Conservation (phyloP, 1,139 yeast genomes). For the Magnusiomyces fungicola region DNA sequence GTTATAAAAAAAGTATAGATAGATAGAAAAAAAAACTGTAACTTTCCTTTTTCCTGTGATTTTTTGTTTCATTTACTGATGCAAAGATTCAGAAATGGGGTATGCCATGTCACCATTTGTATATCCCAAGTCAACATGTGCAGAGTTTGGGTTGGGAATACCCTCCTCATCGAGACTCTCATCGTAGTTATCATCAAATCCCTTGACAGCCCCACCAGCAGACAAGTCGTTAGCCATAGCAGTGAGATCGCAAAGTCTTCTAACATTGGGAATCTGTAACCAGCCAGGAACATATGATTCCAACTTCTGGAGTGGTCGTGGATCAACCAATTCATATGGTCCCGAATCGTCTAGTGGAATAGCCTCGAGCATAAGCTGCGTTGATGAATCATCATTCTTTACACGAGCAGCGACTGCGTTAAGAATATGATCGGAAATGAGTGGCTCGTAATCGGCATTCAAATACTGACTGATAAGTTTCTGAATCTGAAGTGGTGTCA, state of each 20-base stretch:
- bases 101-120: not conserved
- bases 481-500: conserved; percentile 91
- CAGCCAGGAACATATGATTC: conserved; percentile 97
- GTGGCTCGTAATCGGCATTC: conserved; percentile 93
- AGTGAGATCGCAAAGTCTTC: conserved; percentile 83
- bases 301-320: conserved; percentile 80
- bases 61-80: not conserved
- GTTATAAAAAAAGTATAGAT: too few species aligned
- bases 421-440: conserved; percentile 77
- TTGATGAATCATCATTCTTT: conserved; percentile 39
- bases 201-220: not conserved
- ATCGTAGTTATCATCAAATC: not conserved
- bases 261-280: conserved; percentile 81
- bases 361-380: conserved; percentile 43
- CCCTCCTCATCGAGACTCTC: not conserved
- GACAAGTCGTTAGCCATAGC: conserved; percentile 35
- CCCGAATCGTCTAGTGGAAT: conserved; percentile 60
- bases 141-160: too few species aligned
- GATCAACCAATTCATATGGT: conserved; percentile 77
- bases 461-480: conserved; percentile 82
- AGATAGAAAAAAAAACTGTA: too few species aligned
- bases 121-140: not conserved
- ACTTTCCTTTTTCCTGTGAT: too few species aligned
- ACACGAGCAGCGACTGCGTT: conserved; percentile 82
- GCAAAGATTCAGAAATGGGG: not conserved